Percentiles rank a stretch among this genome's conserved stretches.
These are phyloP conservation scores for Pistacia vera DNA, from an alignment of 345 rosid species.

Conservation along the genomic window DNA sequence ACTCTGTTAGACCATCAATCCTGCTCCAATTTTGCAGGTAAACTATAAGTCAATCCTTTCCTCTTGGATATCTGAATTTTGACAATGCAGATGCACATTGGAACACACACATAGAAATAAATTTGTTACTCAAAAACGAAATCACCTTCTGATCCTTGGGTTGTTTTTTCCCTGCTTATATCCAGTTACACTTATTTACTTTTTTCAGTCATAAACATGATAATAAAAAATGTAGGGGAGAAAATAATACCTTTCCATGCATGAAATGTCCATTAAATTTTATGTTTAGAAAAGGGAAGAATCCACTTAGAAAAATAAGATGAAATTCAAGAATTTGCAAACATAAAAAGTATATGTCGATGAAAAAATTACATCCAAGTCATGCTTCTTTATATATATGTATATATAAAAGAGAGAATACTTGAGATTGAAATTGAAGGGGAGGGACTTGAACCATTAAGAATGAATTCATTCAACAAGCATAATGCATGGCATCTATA, in stretches of 20 bases:
- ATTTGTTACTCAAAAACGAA: neutral
- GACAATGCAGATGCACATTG: neutral
- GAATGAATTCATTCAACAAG: constrained; percentile 4
- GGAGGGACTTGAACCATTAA: neutral
- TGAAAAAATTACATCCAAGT: neutral
- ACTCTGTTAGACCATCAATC: neutral
- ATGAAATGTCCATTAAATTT: neutral
- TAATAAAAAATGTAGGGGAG: neutral
- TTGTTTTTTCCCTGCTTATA: neutral
- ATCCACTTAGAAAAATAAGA: neutral
- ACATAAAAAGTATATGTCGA: neutral
- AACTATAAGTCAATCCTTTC: neutral
- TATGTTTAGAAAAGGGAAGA: constrained; percentile 7
- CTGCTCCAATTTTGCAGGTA: neutral
- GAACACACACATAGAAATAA: neutral
- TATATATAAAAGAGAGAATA: neutral
- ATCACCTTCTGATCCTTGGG: neutral
- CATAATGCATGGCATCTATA: neutral
- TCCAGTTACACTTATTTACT: neutral
- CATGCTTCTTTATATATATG: no score
- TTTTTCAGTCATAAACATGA: neutral
- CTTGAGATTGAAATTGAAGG: neutral
- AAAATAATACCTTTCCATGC: neutral
- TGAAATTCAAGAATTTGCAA: neutral
- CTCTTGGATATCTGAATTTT: neutral